A percentile compares a stretch with the other conserved stretches of the same genome.
Conservation (phyloP, 2,329 filamentous ascomycete genomes). For the Pseudohalonectria lignicola region DNA sequence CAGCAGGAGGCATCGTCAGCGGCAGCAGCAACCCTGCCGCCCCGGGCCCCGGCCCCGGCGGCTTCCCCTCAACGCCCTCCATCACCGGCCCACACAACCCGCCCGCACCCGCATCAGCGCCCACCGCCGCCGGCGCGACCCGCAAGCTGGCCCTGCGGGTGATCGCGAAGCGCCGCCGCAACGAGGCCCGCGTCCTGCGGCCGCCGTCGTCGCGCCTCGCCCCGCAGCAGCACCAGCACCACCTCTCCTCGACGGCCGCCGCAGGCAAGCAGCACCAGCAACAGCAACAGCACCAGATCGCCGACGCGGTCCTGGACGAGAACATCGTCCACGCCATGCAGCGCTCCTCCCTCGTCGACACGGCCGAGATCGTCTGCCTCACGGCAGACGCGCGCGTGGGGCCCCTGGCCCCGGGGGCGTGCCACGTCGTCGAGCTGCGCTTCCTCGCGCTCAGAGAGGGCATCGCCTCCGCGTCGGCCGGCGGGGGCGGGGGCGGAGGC, state of each 20-base stretch:
- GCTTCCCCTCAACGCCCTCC: conserved; percentile 10
- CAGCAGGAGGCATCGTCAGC: conserved; percentile 25
- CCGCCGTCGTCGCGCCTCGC: conserved; percentile 37
- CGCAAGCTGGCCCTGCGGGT: conserved; percentile 62
- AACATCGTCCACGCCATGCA: conserved; percentile 63
- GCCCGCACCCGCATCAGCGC: no score
- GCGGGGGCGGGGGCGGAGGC: no score
- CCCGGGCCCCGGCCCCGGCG: conserved; percentile 7
- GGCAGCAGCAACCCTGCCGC: conserved; percentile 11
- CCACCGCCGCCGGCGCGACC: conserved; percentile 18
- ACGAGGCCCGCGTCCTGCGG: conserved; percentile 39
- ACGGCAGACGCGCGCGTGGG: conserved; percentile 66
- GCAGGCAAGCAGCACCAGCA: conserved; percentile 2
- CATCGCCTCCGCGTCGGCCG: conserved; percentile 58
- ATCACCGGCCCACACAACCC: conserved; percentile 10
- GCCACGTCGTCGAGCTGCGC: conserved; percentile 61
- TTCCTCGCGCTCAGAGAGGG: conserved; percentile 60
- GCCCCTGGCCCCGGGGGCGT: conserved; percentile 59
- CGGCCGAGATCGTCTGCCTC: conserved; percentile 60
- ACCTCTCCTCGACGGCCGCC: background rate
- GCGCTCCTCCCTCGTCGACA: conserved; percentile 50
- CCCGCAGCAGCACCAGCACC: conserved; percentile 2
- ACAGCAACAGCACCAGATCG: conserved; percentile 27
- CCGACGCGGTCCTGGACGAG: conserved; percentile 61
- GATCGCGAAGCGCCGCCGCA: conserved; percentile 52